Evolutionary conservation across 2,329 filamentous ascomycete species (phyloP).

Genomic region (Fusarium sp.): DNA sequence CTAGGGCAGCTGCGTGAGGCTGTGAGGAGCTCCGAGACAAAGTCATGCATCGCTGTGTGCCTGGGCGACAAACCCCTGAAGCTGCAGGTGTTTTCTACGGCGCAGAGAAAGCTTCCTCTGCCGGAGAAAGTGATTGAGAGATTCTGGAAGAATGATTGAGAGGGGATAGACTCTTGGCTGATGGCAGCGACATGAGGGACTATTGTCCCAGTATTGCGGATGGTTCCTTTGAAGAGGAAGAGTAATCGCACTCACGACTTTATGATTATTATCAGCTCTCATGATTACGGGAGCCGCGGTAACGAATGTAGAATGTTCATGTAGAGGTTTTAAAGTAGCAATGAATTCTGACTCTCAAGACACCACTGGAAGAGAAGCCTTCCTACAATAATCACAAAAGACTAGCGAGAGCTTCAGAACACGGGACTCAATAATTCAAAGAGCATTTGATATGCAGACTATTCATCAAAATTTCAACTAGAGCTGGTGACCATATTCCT

Average conservation of each 20-base stretch:
- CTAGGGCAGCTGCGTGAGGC: conserved; percentile 5
- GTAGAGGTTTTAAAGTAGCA: neutral
- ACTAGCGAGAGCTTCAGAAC: neutral
- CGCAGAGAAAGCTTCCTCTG: neutral
- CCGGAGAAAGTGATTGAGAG: neutral
- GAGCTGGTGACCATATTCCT: neutral
- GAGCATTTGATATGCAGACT: neutral
- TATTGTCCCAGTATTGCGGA: neutral
- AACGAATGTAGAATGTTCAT: neutral
- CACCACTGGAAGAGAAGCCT: neutral
- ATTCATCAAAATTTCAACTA: neutral
- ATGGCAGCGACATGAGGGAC: neutral
- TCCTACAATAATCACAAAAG: neutral
- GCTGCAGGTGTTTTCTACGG: neutral
- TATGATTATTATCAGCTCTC: neutral
- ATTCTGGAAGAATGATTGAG: neutral
- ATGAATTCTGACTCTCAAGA: neutral
- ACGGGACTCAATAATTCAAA: neutral
- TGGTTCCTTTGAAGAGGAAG: neutral
- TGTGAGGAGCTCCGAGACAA: neutral
- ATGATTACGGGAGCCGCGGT: neutral
- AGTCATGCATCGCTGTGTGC: conserved; percentile 10
- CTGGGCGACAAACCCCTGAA: neutral
- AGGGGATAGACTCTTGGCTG: neutral
- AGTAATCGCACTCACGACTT: no score